These are phyloP conservation scores for Quercus lobata DNA, from an alignment of 331 rosid genomes.

Conservation along the genomic window DNA sequence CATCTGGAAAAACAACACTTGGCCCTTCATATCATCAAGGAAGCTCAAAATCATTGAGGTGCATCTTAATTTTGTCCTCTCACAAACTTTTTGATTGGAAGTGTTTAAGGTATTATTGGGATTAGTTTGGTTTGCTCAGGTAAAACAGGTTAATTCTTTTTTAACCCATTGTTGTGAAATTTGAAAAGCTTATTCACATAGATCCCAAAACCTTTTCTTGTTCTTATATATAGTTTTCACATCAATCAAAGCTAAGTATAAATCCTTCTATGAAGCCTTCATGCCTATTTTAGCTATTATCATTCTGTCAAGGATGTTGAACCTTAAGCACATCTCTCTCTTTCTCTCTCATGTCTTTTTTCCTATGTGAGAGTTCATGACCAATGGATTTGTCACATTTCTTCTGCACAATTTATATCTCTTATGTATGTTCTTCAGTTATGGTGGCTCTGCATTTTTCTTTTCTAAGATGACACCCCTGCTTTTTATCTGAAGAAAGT, in stretches of 20 bases:
- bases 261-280: not conserved
- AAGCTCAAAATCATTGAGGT: slow-evolving; percentile 95
- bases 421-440: too few relatives aligned
- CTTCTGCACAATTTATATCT: too few relatives aligned
- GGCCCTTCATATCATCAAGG: slow-evolving; percentile 84
- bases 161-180: not conserved
- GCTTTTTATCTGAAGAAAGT: too few relatives aligned
- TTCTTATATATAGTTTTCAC: not conserved
- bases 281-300: not conserved
- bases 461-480: too few relatives aligned
- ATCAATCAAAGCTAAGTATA: not conserved
- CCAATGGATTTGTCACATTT: too few relatives aligned
- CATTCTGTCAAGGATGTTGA: not conserved
- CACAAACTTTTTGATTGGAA: not conserved
- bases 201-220: not conserved
- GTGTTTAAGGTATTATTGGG: not conserved
- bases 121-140: not conserved
- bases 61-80: not conserved
- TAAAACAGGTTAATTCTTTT: not conserved
- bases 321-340: not conserved
- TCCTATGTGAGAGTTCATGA: too few relatives aligned
- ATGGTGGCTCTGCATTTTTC: too few relatives aligned
- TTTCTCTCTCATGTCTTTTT: too few relatives aligned
- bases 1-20: slow-evolving; percentile 86
- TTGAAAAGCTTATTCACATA: not conserved